A percentile compares a stretch with the other conserved stretches of the same genome.
Conservation (phyloP, 768 basidiomycete genomes). For the Lactifluus hygrophoroides region DNA sequence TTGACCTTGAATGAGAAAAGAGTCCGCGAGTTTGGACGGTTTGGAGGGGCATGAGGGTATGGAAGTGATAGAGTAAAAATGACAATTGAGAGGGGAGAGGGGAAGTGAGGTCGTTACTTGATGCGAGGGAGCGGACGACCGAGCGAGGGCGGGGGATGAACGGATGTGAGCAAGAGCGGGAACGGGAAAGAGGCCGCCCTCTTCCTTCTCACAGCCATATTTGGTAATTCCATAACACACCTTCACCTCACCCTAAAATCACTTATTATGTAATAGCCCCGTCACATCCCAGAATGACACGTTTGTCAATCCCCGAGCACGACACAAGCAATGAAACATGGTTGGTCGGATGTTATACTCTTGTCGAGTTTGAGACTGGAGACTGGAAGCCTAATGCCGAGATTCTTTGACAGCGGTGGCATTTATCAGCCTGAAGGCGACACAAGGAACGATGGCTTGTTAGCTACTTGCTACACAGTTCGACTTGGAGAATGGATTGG, state of each 20-base stretch:
- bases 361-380: too few species aligned
- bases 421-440: too few species aligned
- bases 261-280: neutral
- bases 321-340: too few species aligned
- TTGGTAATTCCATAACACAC: neutral
- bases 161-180: neutral
- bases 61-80: neutral
- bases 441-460: too few species aligned
- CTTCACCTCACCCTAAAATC: neutral
- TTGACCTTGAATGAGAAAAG: slow-evolving; percentile 19
- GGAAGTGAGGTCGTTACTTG: neutral
- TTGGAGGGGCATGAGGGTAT: slow-evolving; percentile 5
- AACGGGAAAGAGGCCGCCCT: neutral
- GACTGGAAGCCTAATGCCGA: too few species aligned
- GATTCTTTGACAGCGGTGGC: too few species aligned
- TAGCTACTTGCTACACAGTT: too few species aligned
- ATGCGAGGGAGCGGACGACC: neutral
- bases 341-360: too few species aligned
- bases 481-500: too few species aligned
- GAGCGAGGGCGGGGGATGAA: neutral
- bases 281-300: neutral
- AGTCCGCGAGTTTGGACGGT: slow-evolving; percentile 9
- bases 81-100: neutral
- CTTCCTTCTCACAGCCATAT: neutral
- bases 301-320: neutral